Evolutionary conservation across 2,329 filamentous ascomycete genomes (phyloP), one percentile per base, ranked within the genome.

Genomic region (Xenosphaeropsis pyriputrescens): DNA sequence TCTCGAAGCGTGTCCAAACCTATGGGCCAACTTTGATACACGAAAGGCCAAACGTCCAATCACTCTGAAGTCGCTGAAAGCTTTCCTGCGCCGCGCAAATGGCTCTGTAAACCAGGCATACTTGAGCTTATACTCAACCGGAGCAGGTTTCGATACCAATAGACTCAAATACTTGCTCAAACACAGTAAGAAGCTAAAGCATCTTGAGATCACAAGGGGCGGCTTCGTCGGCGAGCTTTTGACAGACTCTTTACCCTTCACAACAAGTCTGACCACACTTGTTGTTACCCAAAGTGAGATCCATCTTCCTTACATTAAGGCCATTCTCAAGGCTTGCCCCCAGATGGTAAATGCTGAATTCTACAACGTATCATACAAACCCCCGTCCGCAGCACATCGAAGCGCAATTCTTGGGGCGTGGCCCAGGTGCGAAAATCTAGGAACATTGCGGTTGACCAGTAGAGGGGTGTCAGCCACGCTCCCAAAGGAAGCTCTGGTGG

Each of bases 21-120:
- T 56, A 5, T 56, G 53, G 53, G 50, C 47, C 2, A 47, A 37
- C 3, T 34, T 56, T 5, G 52, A 56, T 41, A 53, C 47, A 3
- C 47, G 41, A 4, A 26, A 34, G 29, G 39, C 43, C 17, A 35
- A 34, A 34, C 48, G 37, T 33, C 8, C 33, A 0, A 40, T 54
- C 17, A 45, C 35, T 13, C 35, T 44, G 18, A 48, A 41, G 13
- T 46, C 51, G 4, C 19, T 56, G n/a, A 48, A 39, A 34, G 40
- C 41, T 14, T 41, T 50, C 38, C 36, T 54, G 1, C 47, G 37
- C 29, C 47, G 52, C 18, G 52, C 52, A 14, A 48, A 53, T 12
- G 55, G 49, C 12, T 51, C 47, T 1, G 17, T 55, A 7, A 41
- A 50, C 7, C 41, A 32, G 33, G 53, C 49, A 12, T 39, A 43